Base-by-base conservation (phyloP, 441 rosid species). In the Biscutella laevigata region DNA sequence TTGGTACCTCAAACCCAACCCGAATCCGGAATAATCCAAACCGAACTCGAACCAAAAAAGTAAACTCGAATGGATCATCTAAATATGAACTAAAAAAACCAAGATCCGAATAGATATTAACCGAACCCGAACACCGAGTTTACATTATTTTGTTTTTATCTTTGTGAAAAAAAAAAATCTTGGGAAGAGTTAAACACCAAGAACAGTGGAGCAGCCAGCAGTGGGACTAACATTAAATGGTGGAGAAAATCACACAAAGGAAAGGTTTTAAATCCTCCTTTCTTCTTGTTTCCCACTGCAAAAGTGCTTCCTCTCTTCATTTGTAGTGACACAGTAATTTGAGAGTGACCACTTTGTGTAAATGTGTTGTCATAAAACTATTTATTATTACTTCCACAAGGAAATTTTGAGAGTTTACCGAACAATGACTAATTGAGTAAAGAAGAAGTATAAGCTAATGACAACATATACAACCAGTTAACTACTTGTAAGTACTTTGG, bases 151-250 rank as follows among this genome's bases (percentile, higher is more conserved):
- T n/a, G n/a, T n/a, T n/a, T n/a, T 40, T 20, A 33, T 64, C 52
- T 40, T 40, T 25, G 63, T 64, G 46, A 49, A 41, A 57, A 50
- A 21, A 47, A 20, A 19, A 57, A 53, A 64, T 49, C 4, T 49
- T 64, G 4, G 6, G 40, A 25, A 56, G 39, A 64, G 22, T 32
- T 42, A 13, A 28, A 64, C 21, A 57, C 49, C 48, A 58, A 58
- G 30, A 57, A 29, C 36, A 65, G 54, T 65, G 64, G 30, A 42
- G 14, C 36, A 43, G 29, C 48, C n/a, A n/a, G n/a, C 39, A 66
- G 65, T 52, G 60, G 59, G 50, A 66, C 65, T 66, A 51, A 51
- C 70, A 66, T 58, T 66, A 44, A 66, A 51, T 66, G 65, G 35
- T 58, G 50, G 44, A 44, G 39, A n/a, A 43, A 65, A 44, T 30